Base-by-base conservation (phyloP, 768 basidiomycete genomes). In the Strobilomyces echinocephalus region DNA sequence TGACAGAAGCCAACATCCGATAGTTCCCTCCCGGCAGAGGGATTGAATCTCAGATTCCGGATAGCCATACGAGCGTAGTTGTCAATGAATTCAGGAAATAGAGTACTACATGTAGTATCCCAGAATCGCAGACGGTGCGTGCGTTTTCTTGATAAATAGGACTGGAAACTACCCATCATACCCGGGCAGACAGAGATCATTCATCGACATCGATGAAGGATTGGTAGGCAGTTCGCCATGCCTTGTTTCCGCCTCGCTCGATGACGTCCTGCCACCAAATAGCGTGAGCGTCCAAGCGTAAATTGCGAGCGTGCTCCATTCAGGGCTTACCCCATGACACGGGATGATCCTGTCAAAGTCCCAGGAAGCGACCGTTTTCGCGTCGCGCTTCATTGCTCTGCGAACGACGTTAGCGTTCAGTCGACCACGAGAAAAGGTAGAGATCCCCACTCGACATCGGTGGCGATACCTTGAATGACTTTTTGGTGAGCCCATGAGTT, bases 281-380 rank as follows among this genome's bases (percentile, higher is more conserved):
- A 26, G 35, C 24, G 34, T 59, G 12, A 66, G 44, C 33, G 42
- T 33, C 24, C 9, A 30, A 30, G 30, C 30, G 42, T 15, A 44
- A 41, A 16, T 31, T 14, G n/a, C 61, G 41, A 14, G 36, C 50
- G 12, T 8, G 8, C 15, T 20, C 26, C 34, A n/a, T 18, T 36
- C 12, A 49, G 38, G 24, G 60, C 75, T 54, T 50, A 78, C 79
- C 26, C 78, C 79, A 66, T 89, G 87, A 57, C 87, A 89, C 53
- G 85, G 85, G 41, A 88, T 88, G 57, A 88, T 84, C 41, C 83
- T 73, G 6, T 84, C 76, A 62, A 88, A 88, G 58, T 85, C 81
- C 91, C 91, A 92, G 0, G 68, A 74, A 1, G 79, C 75, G 3
- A 92, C 88, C 1, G 75, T 81, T 60, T 76, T 79, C 6, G 79